Evolutionary conservation across 2,329 filamentous ascomycete species (phyloP).

Genomic region (Didymellaceae sp.): DNA sequence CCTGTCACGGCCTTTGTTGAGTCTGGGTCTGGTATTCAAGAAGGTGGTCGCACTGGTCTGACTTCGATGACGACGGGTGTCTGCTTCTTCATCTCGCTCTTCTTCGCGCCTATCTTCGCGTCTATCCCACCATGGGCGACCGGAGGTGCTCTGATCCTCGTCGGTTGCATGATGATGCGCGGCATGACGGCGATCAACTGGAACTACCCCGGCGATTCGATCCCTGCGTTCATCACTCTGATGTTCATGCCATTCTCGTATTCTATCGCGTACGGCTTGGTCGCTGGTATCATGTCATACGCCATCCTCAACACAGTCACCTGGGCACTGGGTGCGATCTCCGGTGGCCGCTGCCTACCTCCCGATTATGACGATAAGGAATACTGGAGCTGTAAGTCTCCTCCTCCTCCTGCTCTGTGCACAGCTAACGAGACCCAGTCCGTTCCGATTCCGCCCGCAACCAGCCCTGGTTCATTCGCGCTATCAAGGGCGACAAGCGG

Average conservation of each 20-base stretch:
- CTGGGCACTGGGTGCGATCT: conserved; percentile 48
- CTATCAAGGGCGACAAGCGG: conserved; percentile 30
- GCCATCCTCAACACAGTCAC: conserved; percentile 74
- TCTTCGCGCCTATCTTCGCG: conserved; percentile 89
- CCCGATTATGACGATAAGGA: conserved; percentile 39
- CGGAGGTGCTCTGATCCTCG: conserved; percentile 83
- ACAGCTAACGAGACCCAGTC: conserved; percentile 23
- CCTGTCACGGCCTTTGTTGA: conserved; percentile 89
- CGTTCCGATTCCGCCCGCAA: conserved; percentile 28
- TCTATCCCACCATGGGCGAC: conserved; percentile 91
- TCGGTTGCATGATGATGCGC: conserved; percentile 84
- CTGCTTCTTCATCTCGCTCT: conserved; percentile 80
- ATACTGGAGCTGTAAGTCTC: conserved; percentile 38
- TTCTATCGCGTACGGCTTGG: conserved; percentile 85
- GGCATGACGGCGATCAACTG: conserved; percentile 86
- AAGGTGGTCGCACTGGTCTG: conserved; percentile 82
- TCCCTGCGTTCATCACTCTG: conserved; percentile 84
- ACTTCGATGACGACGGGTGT: conserved; percentile 79
- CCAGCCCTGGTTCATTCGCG: conserved; percentile 38
- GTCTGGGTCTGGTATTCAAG: conserved; percentile 84
- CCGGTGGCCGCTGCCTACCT: conserved; percentile 27
- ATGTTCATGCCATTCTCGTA: conserved; percentile 90
- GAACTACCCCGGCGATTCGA: conserved; percentile 78
- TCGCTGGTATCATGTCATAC: conserved; percentile 79
- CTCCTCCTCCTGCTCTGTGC: not conserved